Evolutionary conservation across 139 green algal species (phyloP).

Genomic region (Pseudopediastrum boryanum): DNA sequence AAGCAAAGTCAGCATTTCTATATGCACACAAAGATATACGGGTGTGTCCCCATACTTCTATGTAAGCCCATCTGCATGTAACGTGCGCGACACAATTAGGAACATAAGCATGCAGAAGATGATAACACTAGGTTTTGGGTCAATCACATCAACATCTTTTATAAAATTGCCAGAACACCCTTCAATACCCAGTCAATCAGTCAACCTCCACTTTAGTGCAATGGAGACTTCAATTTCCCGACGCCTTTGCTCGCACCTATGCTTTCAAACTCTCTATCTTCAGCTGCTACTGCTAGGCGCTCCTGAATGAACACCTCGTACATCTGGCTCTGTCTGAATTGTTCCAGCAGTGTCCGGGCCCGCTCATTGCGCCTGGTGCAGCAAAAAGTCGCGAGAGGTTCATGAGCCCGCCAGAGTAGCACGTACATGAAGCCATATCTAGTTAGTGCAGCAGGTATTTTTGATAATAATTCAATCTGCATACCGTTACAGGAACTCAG

Average conservation of each 20-base stretch:
- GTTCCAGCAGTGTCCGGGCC: constrained; percentile 54
- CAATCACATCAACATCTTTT: neutral
- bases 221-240: neutral
- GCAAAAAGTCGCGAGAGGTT: no score
- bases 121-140: neutral
- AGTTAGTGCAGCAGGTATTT: no score
- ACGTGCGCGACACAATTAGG: neutral
- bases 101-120: neutral
- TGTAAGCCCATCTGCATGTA: neutral
- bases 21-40: neutral
- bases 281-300: constrained; percentile 55
- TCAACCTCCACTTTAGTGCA: neutral
- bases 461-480: no score
- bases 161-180: neutral
- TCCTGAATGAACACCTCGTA: constrained; percentile 79
- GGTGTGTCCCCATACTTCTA: neutral
- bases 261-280: neutral
- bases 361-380: constrained; percentile 54
- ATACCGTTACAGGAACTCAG: no score
- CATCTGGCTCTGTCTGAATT: constrained; percentile 79
- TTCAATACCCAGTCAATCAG: neutral
- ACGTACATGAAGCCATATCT: no score
- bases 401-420: no score
- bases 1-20: neutral
- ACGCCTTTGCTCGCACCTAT: neutral